Evolutionary conservation across 179 eudicot species (phyloP).

Genomic region (Spinacia oleracea): DNA sequence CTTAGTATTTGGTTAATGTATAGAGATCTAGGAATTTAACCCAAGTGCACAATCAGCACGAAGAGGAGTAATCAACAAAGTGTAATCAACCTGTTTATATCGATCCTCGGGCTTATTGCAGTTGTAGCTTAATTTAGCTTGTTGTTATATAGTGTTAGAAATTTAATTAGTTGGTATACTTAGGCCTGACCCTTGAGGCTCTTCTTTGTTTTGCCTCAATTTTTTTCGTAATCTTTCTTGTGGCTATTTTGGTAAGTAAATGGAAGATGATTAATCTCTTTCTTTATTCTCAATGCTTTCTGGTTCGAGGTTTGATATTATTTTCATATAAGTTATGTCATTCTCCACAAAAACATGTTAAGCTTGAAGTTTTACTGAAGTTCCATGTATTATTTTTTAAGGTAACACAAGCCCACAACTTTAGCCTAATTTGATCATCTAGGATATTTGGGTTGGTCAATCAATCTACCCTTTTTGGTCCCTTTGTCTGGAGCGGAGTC

Average conservation of each 20-base stretch:
- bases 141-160: slow-evolving; percentile 6
- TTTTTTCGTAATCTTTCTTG: no score
- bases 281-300: background rate
- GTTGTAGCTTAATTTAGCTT: no score
- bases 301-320: background rate
- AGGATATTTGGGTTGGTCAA: background rate
- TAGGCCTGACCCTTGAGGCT: slow-evolving; percentile 23
- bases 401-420: background rate
- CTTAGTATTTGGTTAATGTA: slow-evolving; percentile 15
- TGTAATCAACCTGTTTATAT: slow-evolving; percentile 15
- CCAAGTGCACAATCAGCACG: background rate
- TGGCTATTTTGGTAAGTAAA: background rate
- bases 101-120: background rate
- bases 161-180: slow-evolving; percentile 2
- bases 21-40: slow-evolving; percentile 23
- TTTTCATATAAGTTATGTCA: background rate
- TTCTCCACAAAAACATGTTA: no score
- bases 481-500: no score
- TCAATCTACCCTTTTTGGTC: no score
- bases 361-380: background rate
- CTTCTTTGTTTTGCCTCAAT: slow-evolving; percentile 12
- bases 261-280: slow-evolving; percentile 15
- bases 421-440: background rate
- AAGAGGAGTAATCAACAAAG: slow-evolving; percentile 14
- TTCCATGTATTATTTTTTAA: background rate